These are phyloP conservation scores for Lachnellula hyalina DNA, from an alignment of 2,329 filamentous ascomycete species.

Conservation along the genomic window DNA sequence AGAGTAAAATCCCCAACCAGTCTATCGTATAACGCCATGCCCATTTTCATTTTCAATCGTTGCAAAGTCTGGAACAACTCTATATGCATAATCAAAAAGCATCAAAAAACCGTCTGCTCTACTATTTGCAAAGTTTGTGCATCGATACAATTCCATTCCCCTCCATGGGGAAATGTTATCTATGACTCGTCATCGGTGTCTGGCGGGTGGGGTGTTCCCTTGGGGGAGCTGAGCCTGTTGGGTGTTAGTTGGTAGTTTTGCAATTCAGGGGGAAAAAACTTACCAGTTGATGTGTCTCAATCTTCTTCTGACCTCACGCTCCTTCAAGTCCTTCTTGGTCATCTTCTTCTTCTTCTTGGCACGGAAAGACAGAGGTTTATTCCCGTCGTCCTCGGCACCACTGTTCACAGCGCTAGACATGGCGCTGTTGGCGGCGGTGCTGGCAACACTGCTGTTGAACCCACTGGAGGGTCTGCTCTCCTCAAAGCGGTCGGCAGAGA, in stretches of 20 bases:
- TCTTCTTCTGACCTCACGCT: slow-evolving; percentile 79
- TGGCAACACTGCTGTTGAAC: slow-evolving; percentile 50
- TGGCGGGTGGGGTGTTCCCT: slow-evolving; percentile 30
- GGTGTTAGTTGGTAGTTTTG: slow-evolving; percentile 3
- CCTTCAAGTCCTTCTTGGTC: slow-evolving; percentile 94
- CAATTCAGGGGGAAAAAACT: slow-evolving; percentile 32
- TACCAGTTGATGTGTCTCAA: slow-evolving; percentile 77
- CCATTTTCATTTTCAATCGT: not conserved
- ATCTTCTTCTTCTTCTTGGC: slow-evolving; percentile 96
- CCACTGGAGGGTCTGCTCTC: slow-evolving; percentile 64
- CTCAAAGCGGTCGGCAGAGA: slow-evolving; percentile 80
- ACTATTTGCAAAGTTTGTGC: slow-evolving; percentile 6
- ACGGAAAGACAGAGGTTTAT: slow-evolving; percentile 70
- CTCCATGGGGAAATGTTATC: not conserved
- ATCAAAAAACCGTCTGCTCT: slow-evolving; percentile 14
- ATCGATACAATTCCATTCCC: slow-evolving; percentile 13
- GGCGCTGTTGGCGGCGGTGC: slow-evolving; percentile 48
- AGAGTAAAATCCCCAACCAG: slow-evolving; percentile 1
- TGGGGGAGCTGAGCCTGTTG: slow-evolving; percentile 30
- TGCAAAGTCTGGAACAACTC: slow-evolving; percentile 3
- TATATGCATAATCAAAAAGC: slow-evolving; percentile 16
- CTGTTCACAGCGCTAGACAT: slow-evolving; percentile 66
- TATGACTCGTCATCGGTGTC: slow-evolving; percentile 31
- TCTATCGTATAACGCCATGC: slow-evolving; percentile 17
- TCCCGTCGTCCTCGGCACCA: slow-evolving; percentile 75